Conservation (phyloP, 495 filamentous ascomycete genomes). For the Hypoxylon cercidicola region DNA sequence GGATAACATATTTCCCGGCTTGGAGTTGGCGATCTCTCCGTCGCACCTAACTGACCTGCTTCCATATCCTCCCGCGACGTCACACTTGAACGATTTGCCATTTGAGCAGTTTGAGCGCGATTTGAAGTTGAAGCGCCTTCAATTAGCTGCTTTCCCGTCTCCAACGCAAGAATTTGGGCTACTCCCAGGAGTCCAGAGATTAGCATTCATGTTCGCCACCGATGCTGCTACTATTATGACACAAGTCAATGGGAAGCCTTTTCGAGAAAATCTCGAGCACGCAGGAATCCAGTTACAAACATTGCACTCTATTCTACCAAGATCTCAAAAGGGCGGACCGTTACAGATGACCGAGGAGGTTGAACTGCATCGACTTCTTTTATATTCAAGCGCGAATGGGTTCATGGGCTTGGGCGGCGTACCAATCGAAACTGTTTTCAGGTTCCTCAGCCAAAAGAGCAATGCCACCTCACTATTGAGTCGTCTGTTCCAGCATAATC, state of each 20-base stretch:
- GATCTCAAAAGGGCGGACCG: neutral
- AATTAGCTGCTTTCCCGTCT: neutral
- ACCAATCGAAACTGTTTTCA: neutral
- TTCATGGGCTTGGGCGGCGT: conserved; percentile 18
- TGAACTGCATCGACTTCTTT: conserved; percentile 23
- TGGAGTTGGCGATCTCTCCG: neutral
- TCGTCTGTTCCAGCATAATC: neutral
- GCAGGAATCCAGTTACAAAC: conserved; percentile 4
- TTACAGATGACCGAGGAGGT: neutral
- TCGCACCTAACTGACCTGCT: neutral
- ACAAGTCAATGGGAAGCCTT: neutral
- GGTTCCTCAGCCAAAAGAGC: conserved; percentile 7
- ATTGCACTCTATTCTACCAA: conserved; percentile 12
- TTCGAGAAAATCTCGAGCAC: neutral
- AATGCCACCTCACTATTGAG: conserved; percentile 9
- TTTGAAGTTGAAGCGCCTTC: neutral
- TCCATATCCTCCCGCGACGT: neutral
- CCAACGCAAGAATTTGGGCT: conserved; percentile 9
- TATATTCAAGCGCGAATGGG: conserved; percentile 27
- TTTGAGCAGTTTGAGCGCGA: conserved; percentile 20
- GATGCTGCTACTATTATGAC: conserved; percentile 12
- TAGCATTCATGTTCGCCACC: neutral
- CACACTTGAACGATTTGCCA: conserved; percentile 14
- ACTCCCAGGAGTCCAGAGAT: neutral
- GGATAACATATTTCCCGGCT: neutral